phyloP scores from a whole-genome alignment of 306 rosid genomes.

The Pterocarpus macrocarpus region DNA sequence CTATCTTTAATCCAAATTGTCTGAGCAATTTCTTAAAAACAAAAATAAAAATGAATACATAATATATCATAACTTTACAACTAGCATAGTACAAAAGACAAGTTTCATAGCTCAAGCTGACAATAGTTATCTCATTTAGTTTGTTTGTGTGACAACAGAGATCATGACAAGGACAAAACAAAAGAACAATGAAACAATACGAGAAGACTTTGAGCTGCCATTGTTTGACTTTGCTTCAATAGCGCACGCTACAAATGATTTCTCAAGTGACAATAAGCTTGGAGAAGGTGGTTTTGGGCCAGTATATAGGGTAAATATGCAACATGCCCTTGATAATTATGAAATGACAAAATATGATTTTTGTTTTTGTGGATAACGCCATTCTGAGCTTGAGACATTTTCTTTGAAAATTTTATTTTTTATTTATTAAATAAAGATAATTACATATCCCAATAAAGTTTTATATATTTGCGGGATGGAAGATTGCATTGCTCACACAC shows the following conservation, averaged over 20 bases:
- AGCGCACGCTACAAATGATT: constrained; percentile 56
- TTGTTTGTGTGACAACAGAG: background rate
- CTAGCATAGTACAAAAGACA: background rate
- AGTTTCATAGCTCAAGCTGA: background rate
- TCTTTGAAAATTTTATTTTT: too few relatives aligned
- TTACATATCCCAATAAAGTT: too few relatives aligned
- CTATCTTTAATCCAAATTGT: too few relatives aligned
- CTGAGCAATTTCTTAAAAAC: too few relatives aligned
- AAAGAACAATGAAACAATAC: background rate
- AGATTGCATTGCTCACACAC: too few relatives aligned
- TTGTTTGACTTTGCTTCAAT: constrained; percentile 51
- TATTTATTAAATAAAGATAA: too few relatives aligned
- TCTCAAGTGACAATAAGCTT: constrained; percentile 55
- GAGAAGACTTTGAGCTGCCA: constrained; percentile 61
- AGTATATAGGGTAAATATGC: constrained; percentile 56
- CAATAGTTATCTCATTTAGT: background rate
- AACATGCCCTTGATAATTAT: background rate
- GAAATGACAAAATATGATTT: background rate
- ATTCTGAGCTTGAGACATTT: too few relatives aligned
- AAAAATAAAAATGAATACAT: background rate
- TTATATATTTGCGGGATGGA: too few relatives aligned
- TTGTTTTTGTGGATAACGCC: too few relatives aligned
- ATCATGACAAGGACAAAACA: background rate
- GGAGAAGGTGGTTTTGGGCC: constrained; percentile 78
- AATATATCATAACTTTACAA: background rate